Evolutionary conservation across 164 flowering plant genomes (phyloP).

Genomic region (Saururus chinensis): DNA sequence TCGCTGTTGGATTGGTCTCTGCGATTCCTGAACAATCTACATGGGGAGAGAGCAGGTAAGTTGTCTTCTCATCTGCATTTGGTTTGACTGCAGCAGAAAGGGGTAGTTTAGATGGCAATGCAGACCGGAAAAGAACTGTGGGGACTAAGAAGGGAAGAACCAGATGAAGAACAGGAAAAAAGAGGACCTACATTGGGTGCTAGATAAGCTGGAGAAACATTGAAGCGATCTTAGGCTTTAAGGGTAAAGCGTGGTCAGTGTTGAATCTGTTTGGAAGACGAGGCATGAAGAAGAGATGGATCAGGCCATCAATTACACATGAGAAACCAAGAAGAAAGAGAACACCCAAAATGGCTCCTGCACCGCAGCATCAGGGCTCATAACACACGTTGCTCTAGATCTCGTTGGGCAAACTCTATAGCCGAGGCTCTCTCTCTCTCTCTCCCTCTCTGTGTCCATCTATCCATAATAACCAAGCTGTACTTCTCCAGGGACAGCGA

Average conservation of each 20-base stretch:
- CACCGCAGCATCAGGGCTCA: neutral
- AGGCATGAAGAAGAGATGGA: neutral
- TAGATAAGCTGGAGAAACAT: too few relatives aligned
- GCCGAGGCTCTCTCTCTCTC: constrained; percentile 5
- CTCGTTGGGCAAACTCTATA: neutral
- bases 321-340: neutral
- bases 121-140: too few relatives aligned
- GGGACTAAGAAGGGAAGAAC: too few relatives aligned
- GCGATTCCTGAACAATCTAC: too few relatives aligned
- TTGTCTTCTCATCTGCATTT: constrained; percentile 4
- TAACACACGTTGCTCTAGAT: neutral
- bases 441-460: constrained; percentile 3
- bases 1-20: neutral
- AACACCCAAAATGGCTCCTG: neutral
- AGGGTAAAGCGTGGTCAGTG: too few relatives aligned
- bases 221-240: too few relatives aligned
- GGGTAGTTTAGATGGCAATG: too few relatives aligned
- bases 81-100: constrained; percentile 4
- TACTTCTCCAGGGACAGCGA: constrained; percentile 22
- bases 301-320: neutral
- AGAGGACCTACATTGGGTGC: too few relatives aligned
- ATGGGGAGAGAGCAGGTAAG: too few relatives aligned
- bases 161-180: neutral
- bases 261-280: neutral
- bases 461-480: constrained; percentile 14